A percentile compares a stretch with the other conserved stretches of the same genome.
phyloP scores from a whole-genome alignment of 2,329 filamentous ascomycete genomes.

The Tolypocladium amazonense region DNA sequence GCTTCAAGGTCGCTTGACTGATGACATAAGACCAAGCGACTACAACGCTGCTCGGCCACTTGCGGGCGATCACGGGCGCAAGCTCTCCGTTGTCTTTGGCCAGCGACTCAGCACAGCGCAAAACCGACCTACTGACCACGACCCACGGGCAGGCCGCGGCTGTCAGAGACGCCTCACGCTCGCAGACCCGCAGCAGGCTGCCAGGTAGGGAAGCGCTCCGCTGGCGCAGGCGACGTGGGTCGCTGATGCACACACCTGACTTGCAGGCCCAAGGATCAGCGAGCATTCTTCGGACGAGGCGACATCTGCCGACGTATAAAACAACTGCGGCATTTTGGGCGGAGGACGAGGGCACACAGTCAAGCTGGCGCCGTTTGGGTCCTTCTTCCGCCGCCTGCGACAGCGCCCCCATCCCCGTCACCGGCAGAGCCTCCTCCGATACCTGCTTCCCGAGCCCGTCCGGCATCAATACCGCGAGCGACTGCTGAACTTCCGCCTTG shows the following conservation, averaged over 20 bases:
- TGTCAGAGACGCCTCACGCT: neutral
- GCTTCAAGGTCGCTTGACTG: neutral
- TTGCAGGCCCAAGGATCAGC: neutral
- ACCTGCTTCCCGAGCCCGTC: constrained; percentile 55
- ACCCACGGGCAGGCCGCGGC: neutral
- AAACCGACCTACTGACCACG: neutral
- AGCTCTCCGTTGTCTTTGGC: neutral
- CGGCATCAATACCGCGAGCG: constrained; percentile 54
- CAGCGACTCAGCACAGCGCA: neutral
- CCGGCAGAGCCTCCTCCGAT: constrained; percentile 45
- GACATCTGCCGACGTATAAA: neutral
- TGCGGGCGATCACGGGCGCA: constrained; percentile 2
- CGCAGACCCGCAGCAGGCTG: neutral
- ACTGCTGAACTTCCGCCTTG: constrained; percentile 61
- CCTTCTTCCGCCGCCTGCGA: constrained; percentile 19
- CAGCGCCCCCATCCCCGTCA: constrained; percentile 24
- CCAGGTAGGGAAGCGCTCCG: neutral
- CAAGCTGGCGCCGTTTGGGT: constrained; percentile 34
- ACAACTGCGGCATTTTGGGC: neutral
- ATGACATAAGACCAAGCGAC: neutral
- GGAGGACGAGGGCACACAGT: neutral
- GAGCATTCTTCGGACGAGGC: neutral
- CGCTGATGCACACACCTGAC: constrained; percentile 8
- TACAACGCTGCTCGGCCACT: neutral
- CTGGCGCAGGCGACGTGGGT: constrained; percentile 4